Evolutionary conservation across 2,329 filamentous ascomycete genomes (phyloP).

Genomic region (Saccharata proteae): DNA sequence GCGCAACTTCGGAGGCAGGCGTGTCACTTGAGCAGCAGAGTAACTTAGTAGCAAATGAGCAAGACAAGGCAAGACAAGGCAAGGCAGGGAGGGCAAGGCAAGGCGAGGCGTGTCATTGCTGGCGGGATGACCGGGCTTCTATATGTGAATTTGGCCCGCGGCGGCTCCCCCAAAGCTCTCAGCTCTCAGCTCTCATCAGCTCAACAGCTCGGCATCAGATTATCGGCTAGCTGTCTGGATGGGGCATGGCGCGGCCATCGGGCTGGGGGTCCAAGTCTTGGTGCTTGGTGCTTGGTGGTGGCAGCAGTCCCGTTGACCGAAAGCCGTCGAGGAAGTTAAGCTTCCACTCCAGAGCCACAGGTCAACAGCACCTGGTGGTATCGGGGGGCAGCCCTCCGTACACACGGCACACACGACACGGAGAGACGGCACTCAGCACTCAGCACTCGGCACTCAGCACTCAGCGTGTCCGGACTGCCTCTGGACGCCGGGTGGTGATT

Average conservation of each 20-base stretch:
- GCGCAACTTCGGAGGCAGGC: too few relatives aligned
- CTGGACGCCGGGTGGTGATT: too few relatives aligned
- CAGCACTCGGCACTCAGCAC: too few relatives aligned
- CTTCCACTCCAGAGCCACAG: neutral
- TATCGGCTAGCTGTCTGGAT: neutral
- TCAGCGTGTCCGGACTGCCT: too few relatives aligned
- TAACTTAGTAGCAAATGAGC: conserved; percentile 2
- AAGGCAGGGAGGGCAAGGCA: neutral
- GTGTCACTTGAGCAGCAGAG: neutral
- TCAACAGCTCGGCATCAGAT: conserved; percentile 1
- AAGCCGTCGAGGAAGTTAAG: neutral
- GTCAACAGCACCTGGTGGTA: too few relatives aligned
- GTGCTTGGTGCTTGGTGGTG: too few relatives aligned
- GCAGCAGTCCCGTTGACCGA: too few relatives aligned
- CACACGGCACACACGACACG: too few relatives aligned
- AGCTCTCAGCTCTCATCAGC: conserved; percentile 2
- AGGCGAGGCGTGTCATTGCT: too few relatives aligned
- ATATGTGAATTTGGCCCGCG: neutral
- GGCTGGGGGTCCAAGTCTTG: too few relatives aligned
- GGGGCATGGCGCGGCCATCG: neutral
- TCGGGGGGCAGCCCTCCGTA: too few relatives aligned
- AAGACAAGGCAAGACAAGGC: neutral
- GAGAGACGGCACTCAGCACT: too few relatives aligned
- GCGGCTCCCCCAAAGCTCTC: conserved; percentile 1
- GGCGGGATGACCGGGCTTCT: neutral